phyloP scores from a whole-genome alignment of 352 stramenopile genomes.

The Phytophthora brassicae region DNA sequence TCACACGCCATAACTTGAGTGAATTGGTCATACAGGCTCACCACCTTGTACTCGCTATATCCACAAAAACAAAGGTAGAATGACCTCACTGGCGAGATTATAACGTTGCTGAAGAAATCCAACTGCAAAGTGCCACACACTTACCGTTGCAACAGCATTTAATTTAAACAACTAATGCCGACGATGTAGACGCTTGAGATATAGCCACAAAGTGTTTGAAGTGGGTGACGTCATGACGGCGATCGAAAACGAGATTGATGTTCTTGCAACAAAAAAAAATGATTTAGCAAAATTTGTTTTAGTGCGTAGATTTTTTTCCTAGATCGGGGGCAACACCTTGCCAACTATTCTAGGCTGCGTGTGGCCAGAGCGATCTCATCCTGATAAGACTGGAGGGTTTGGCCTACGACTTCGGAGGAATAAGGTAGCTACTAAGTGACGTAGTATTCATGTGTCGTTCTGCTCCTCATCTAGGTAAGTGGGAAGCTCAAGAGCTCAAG shows the following conservation, averaged over 20 bases:
- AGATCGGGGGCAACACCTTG: no score
- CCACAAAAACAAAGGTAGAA: conserved; percentile 4
- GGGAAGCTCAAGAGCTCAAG: no score
- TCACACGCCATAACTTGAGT: conserved; percentile 14
- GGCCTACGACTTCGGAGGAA: not conserved
- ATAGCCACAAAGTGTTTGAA: conserved; percentile 22
- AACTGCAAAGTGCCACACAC: conserved; percentile 17
- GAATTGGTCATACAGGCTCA: conserved; percentile 7
- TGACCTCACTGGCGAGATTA: conserved; percentile 16
- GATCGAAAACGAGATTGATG: conserved; percentile 18
- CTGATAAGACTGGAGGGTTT: conserved; percentile 24
- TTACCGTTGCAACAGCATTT: not conserved
- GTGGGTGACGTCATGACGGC: conserved; percentile 9
- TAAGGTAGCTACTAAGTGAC: conserved; percentile 12
- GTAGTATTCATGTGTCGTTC: not conserved
- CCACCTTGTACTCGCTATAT: conserved; percentile 7
- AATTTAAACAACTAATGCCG: conserved; percentile 7
- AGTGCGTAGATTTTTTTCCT: no score
- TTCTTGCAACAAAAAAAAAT: conserved; percentile 20
- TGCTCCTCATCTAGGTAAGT: not conserved
- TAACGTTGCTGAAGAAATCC: conserved; percentile 40
- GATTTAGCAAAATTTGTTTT: no score
- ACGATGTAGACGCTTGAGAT: conserved; percentile 2
- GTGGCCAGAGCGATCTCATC: no score
- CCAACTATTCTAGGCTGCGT: not conserved